Evolutionary conservation across 768 basidiomycete genomes (phyloP), one percentile per base, ranked within the genome.

Genomic region (Tricholoma hemisulphureum): DNA sequence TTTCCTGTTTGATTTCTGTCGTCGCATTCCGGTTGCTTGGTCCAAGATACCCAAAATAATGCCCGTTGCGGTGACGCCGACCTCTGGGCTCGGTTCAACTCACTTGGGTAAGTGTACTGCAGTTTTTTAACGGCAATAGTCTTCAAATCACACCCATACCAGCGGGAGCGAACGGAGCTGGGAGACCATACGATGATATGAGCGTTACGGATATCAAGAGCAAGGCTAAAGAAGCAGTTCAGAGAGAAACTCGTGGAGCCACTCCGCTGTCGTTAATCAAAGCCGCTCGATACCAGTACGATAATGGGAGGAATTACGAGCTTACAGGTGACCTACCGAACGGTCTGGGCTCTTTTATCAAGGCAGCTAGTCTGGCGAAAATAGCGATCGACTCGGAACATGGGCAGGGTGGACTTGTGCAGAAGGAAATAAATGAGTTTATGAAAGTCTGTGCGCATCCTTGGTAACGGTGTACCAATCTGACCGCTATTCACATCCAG

Each of bases 351-450:
- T 79, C 82, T 20, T 82, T 84, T 62, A 81, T 85, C 26, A 85
- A 80, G 68, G 82, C 88, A 7, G 89, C 83, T 1, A 80, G 76
- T 21, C 75, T 90, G 2, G 75, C 81, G 0, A 77, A 79, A 61
- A 78, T 83, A 71, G 77, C 83, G 45, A 81, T 88, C 76, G 81
- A 84, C 46, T 81, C 83, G 14, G 88, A 89, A 46, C 74, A 73
- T 34, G 81, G 79, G 39, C 82, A 79, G 58, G 77, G 77, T 57
- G 84, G 84, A 14, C 72, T 80, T 32, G 69, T 90, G 48, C 79
- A 80, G 70, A 84, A 81, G 70, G 88, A 89, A 63, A 79, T 89
- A 55, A 64, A 75, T 41, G 83, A 85, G 21, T 89, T 91, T 58
- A 77, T 85, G 63, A 78, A 83, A 76, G 90, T 91, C 64, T 29